Evolutionary conservation across 2,329 filamentous ascomycete genomes (phyloP).

Genomic region (Ophiostoma ulmi): DNA sequence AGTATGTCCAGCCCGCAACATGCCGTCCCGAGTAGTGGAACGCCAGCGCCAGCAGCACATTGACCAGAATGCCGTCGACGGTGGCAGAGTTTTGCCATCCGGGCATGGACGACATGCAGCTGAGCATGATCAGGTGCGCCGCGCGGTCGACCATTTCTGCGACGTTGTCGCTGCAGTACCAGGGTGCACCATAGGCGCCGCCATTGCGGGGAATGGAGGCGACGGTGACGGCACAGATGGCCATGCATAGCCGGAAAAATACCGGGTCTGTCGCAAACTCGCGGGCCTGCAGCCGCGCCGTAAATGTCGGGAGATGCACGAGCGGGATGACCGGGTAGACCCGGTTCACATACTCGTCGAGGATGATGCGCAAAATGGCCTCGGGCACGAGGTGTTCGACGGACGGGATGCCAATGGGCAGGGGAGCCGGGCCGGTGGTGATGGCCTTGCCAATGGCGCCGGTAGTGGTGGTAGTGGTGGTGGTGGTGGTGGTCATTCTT

Average conservation of each 20-base stretch:
- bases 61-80: conserved; percentile 14
- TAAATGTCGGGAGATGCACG: conserved; percentile 27
- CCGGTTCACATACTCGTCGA: conserved; percentile 27
- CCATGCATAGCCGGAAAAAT: conserved; percentile 29
- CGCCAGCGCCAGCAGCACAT: conserved; percentile 16
- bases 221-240: conserved; percentile 29
- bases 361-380: conserved; percentile 26
- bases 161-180: conserved; percentile 13
- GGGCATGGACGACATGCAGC: conserved; percentile 10
- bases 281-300: conserved; percentile 17
- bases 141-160: conserved; percentile 18
- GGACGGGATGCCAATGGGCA: conserved; percentile 21
- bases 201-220: conserved; percentile 28
- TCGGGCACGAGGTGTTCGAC: conserved; percentile 28
- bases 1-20: conserved; percentile 14
- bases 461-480: neutral
- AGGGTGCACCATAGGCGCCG: conserved; percentile 22
- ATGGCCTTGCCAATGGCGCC: conserved; percentile 2
- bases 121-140: conserved; percentile 16
- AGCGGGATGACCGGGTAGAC: conserved; percentile 30
- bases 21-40: conserved; percentile 13
- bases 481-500: neutral
- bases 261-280: conserved; percentile 26
- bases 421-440: conserved; percentile 7
- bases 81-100: conserved; percentile 2